Evolutionary conservation across 2,329 filamentous ascomycete species (phyloP).

Genomic region (Dactylellina leptospora): DNA sequence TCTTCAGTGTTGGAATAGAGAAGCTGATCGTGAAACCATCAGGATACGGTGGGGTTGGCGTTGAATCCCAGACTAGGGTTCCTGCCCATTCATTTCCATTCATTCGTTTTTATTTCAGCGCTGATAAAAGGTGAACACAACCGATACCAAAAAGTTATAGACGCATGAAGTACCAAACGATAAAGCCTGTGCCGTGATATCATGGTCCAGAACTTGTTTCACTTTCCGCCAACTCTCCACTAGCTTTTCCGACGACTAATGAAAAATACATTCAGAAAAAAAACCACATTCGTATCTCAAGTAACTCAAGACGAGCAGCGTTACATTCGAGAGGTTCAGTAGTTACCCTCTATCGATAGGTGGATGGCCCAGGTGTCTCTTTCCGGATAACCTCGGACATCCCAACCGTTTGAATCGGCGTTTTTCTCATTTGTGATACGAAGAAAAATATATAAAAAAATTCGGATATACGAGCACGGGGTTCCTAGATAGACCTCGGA

Average conservation of each 20-base stretch:
- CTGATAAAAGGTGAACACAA: constrained; percentile 12
- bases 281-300: background rate
- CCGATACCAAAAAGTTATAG: too few species aligned
- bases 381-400: constrained; percentile 8
- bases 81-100: constrained; percentile 16
- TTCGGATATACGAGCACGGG: too few species aligned
- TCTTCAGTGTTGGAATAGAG: constrained; percentile 7
- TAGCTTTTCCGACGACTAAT: background rate
- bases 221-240: background rate
- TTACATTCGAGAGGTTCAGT: background rate
- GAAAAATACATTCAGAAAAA: background rate
- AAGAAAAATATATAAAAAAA: too few species aligned
- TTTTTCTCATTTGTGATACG: background rate
- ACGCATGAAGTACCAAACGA: too few species aligned
- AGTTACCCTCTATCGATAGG: too few species aligned
- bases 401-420: background rate
- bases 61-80: constrained; percentile 20
- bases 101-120: constrained; percentile 8
- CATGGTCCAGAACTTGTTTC: constrained; percentile 2
- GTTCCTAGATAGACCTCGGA: background rate
- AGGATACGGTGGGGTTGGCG: constrained; percentile 6
- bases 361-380: background rate
- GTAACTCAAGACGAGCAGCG: background rate
- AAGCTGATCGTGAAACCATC: constrained; percentile 18
- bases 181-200: constrained; percentile 48